A percentile compares a stretch with the other conserved stretches of the same genome.
Evolutionary conservation across 2,329 filamentous ascomycete genomes (phyloP).

Genomic region (Epichloe hybrida): DNA sequence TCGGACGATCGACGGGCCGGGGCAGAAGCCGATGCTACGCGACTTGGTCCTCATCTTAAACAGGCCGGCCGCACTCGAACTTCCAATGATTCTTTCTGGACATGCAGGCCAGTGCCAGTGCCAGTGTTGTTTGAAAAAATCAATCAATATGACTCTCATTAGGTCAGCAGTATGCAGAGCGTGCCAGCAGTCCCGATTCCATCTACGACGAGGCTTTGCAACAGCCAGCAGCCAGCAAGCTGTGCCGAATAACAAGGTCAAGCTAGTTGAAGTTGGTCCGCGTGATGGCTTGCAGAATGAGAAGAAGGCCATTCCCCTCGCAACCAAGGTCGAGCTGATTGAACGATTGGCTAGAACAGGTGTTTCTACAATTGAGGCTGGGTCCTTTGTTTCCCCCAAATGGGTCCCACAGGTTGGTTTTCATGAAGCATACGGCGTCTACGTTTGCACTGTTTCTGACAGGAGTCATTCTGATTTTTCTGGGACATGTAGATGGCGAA

Average conservation of each 20-base stretch:
- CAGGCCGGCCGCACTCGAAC: background rate
- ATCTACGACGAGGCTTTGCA: conserved; percentile 23
- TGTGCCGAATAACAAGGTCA: conserved; percentile 31
- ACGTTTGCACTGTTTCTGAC: background rate
- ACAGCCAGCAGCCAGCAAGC: conserved; percentile 21
- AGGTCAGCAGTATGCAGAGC: conserved; percentile 25
- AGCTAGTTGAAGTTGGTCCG: conserved; percentile 72
- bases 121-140: too few species aligned
- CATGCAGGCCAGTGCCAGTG: background rate
- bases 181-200: conserved; percentile 21
- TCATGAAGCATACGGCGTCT: background rate
- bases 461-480: background rate
- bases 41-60: conserved; percentile 3
- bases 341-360: conserved; percentile 55
- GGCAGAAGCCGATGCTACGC: conserved; percentile 19
- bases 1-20: conserved; percentile 9
- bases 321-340: conserved; percentile 66
- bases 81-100: background rate
- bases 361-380: conserved; percentile 61
- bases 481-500: conserved; percentile 52
- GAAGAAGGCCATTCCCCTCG: conserved; percentile 56
- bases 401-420: conserved; percentile 64
- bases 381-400: conserved; percentile 63
- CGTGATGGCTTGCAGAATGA: conserved; percentile 83
- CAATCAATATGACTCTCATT: conserved; percentile 16